These are phyloP conservation scores for Mycosphaerella arachidis DNA, from an alignment of 2,329 filamentous ascomycete species.

Conservation along the genomic window DNA sequence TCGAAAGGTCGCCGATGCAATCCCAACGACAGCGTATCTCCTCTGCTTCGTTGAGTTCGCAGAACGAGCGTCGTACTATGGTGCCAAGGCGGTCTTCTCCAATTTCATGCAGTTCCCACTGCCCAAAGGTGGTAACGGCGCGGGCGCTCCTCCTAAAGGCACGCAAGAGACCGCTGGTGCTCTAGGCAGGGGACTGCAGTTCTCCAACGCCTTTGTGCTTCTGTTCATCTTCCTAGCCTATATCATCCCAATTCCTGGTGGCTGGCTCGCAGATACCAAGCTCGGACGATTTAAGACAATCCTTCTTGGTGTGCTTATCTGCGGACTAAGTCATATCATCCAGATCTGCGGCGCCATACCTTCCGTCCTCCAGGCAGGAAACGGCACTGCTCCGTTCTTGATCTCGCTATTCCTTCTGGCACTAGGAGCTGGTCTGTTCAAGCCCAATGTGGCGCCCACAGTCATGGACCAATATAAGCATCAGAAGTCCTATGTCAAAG, in stretches of 20 bases:
- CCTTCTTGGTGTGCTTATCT: slow-evolving; percentile 20
- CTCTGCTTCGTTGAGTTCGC: slow-evolving; percentile 56
- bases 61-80: slow-evolving; percentile 59
- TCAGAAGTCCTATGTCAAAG: slow-evolving; percentile 36
- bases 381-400: slow-evolving; percentile 44
- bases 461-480: slow-evolving; percentile 44
- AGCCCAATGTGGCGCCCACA: slow-evolving; percentile 62
- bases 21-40: slow-evolving; percentile 51
- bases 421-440: slow-evolving; percentile 70
- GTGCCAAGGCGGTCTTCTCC: slow-evolving; percentile 51
- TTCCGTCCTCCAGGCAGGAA: slow-evolving; percentile 19
- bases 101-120: slow-evolving; percentile 61
- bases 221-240: slow-evolving; percentile 57
- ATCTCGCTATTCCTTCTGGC: slow-evolving; percentile 51
- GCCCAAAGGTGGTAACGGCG: slow-evolving; percentile 41
- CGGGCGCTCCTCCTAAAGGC: slow-evolving; percentile 31
- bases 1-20: slow-evolving; percentile 47
- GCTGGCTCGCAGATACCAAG: slow-evolving; percentile 24
- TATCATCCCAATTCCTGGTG: slow-evolving; percentile 47
- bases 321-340: slow-evolving; percentile 22
- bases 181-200: slow-evolving; percentile 54
- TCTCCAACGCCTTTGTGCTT: slow-evolving; percentile 50
- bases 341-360: slow-evolving; percentile 23
- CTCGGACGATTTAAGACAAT: slow-evolving; percentile 24
- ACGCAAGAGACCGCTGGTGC: slow-evolving; percentile 49